Conservation (phyloP, 2,329 filamentous ascomycete genomes). For the Pseudocercospora crystallina region DNA sequence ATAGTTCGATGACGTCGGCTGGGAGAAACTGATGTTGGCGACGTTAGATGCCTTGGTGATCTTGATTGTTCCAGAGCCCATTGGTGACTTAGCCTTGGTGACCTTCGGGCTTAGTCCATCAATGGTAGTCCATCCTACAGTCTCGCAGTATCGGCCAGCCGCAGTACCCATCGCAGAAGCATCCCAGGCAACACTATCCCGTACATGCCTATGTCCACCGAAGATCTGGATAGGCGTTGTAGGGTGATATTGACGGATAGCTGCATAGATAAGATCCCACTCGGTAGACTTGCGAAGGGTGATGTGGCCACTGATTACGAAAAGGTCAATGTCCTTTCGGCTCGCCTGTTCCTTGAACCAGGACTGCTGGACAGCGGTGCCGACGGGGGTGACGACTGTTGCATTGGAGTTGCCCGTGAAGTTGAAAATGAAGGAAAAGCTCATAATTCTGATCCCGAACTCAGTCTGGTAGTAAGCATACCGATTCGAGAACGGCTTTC, state of each 20-base stretch:
- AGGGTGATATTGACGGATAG: constrained; percentile 58
- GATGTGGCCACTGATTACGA: constrained; percentile 65
- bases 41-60: constrained; percentile 31
- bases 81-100: constrained; percentile 41
- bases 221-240: constrained; percentile 64
- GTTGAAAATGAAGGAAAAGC: constrained; percentile 53
- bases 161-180: constrained; percentile 61
- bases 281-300: constrained; percentile 49
- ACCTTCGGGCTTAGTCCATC: constrained; percentile 55
- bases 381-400: constrained; percentile 59
- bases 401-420: constrained; percentile 60
- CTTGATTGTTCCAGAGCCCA: constrained; percentile 36
- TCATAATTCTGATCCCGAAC: constrained; percentile 51
- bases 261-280: constrained; percentile 54
- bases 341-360: constrained; percentile 64
- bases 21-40: constrained; percentile 21
- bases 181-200: constrained; percentile 66
- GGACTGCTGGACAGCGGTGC: constrained; percentile 51
- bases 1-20: constrained; percentile 28
- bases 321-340: constrained; percentile 60
- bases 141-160: constrained; percentile 66
- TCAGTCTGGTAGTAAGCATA: constrained; percentile 52
- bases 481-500: constrained; percentile 42
- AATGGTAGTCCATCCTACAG: constrained; percentile 66
- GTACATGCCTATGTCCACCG: constrained; percentile 49